Evolutionary conservation across 2,329 filamentous ascomycete genomes (phyloP).

Genomic region (Fusarium nurragi): DNA sequence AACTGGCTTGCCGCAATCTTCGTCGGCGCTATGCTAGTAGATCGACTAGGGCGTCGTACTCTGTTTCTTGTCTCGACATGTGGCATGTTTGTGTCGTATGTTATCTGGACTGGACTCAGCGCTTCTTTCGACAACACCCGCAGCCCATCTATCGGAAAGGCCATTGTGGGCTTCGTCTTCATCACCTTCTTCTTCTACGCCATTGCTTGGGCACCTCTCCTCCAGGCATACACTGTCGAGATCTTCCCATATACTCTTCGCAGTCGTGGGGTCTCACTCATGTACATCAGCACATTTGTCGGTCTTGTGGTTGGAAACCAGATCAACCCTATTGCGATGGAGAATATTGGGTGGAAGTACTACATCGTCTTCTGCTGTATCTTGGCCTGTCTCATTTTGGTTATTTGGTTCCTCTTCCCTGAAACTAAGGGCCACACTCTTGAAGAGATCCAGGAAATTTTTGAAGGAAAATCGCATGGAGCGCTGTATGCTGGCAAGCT

Average conservation of each 20-base stretch:
- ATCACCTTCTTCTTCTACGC: slow-evolving; percentile 53
- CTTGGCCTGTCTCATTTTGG: slow-evolving; percentile 39
- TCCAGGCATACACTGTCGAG: slow-evolving; percentile 45
- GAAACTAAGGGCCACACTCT: slow-evolving; percentile 47
- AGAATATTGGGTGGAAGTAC: slow-evolving; percentile 52
- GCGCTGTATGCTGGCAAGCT: slow-evolving; percentile 11
- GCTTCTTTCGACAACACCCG: slow-evolving; percentile 32
- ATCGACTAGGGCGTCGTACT: slow-evolving; percentile 53
- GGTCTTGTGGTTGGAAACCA: slow-evolving; percentile 50
- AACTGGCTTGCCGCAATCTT: slow-evolving; percentile 52
- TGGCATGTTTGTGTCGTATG: slow-evolving; percentile 50
- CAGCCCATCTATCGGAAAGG: slow-evolving; percentile 36
- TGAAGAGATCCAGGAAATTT: slow-evolving; percentile 46
- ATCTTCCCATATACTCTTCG: slow-evolving; percentile 42
- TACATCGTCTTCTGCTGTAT: slow-evolving; percentile 53
- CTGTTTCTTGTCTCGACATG: slow-evolving; percentile 51
- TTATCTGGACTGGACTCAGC: slow-evolving; percentile 48
- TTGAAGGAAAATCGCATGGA: slow-evolving; percentile 36
- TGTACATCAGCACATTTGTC: slow-evolving; percentile 35
- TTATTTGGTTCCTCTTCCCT: slow-evolving; percentile 52
- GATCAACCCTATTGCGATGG: slow-evolving; percentile 54
- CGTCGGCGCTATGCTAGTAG: slow-evolving; percentile 51
- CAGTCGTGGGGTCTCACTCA: slow-evolving; percentile 29
- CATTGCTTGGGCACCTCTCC: slow-evolving; percentile 49
- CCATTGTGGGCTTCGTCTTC: slow-evolving; percentile 52